Evolutionary conservation across 805 yeast genomes (phyloP).

Genomic region (Saccharomycopsis schoenii): DNA sequence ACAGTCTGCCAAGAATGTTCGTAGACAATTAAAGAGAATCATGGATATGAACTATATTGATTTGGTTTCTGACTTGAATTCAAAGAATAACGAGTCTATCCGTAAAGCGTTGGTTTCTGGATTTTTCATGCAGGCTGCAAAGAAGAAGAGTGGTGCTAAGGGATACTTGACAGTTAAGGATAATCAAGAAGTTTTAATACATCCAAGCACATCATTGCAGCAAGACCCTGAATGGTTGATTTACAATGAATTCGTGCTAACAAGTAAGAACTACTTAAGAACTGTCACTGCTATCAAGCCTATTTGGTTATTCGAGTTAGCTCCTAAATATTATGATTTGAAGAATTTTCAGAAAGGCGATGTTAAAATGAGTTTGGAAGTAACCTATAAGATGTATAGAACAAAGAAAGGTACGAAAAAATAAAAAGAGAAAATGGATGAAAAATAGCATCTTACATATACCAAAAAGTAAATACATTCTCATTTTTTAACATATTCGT

Average conservation of each 20-base stretch:
- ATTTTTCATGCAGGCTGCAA: constrained; percentile 97
- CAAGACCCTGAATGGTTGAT: constrained; percentile 88
- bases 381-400: constrained; percentile 40
- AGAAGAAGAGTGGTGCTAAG: constrained; percentile 69
- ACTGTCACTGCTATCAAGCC: constrained; percentile 88
- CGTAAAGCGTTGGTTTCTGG: constrained; percentile 86
- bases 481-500: neutral
- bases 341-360: constrained; percentile 63
- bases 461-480: no score
- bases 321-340: constrained; percentile 59
- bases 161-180: constrained; percentile 91
- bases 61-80: constrained; percentile 53
- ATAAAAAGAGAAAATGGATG: neutral
- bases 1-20: constrained; percentile 75
- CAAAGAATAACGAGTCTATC: constrained; percentile 58
- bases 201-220: constrained; percentile 87
- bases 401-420: constrained; percentile 24
- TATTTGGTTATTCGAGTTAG: constrained; percentile 81
- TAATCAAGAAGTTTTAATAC: constrained; percentile 89
- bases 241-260: constrained; percentile 90
- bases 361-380: constrained; percentile 56
- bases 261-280: constrained; percentile 87
- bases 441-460: neutral
- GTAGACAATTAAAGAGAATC: constrained; percentile 70
- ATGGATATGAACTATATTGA: constrained; percentile 77